Conservation (phyloP, 768 basidiomycete genomes). For the Lanmaoa rubissima region DNA sequence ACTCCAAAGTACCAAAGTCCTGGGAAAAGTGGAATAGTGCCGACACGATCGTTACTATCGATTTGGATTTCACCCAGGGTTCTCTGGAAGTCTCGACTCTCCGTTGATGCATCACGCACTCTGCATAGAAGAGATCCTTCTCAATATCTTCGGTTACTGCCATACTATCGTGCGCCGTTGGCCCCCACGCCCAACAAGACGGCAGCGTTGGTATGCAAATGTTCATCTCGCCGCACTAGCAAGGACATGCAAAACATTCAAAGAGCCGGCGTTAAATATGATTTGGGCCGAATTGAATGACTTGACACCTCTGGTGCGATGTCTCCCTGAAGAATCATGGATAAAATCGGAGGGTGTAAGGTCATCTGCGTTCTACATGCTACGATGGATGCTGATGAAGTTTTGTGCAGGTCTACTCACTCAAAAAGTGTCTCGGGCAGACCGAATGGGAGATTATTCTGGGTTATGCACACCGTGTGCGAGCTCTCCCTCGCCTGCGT, state of each 20-base stretch:
- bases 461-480: constrained; percentile 10
- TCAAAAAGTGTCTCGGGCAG: not conserved
- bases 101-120: constrained; percentile 5
- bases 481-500: not conserved
- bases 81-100: not conserved
- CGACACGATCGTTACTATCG: not conserved
- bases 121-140: constrained; percentile 9
- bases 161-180: not conserved
- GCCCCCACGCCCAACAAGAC: not conserved
- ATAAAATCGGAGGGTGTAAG: constrained; percentile 3
- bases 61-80: not conserved
- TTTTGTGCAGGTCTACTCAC: not conserved
- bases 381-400: not conserved
- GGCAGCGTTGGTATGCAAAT: not conserved
- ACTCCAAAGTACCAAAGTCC: not conserved
- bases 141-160: constrained; percentile 12
- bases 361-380: not conserved
- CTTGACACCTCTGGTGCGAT: constrained; percentile 11
- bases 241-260: constrained; percentile 17
- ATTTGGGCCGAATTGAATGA: constrained; percentile 11
- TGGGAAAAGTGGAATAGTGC: not conserved
- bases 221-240: not conserved
- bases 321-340: constrained; percentile 4
- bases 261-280: constrained; percentile 6
- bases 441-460: constrained; percentile 9